Percentiles rank a stretch among this genome's conserved stretches.
Conservation (phyloP, 2,329 filamentous ascomycete species). For the Onygena corvina region DNA sequence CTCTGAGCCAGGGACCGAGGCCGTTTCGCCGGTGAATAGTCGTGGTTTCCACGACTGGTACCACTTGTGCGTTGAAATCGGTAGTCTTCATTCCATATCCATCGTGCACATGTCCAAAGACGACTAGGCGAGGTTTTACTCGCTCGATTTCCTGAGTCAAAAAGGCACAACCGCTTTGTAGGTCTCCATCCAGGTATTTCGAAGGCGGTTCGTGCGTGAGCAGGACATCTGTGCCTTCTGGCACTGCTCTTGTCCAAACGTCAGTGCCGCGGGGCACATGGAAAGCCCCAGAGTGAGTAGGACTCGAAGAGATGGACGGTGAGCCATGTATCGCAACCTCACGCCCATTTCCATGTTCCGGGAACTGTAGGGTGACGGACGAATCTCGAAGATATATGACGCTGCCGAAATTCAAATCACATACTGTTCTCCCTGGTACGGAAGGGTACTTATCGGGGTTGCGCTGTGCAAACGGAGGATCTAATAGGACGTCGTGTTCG, state of each 20-base stretch:
- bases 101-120: conserved; percentile 21
- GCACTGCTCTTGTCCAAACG: conserved; percentile 17
- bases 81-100: conserved; percentile 13
- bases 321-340: conserved; percentile 5
- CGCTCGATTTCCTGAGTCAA: conserved; percentile 17
- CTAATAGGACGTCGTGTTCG: conserved; percentile 34
- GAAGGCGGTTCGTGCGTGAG: conserved; percentile 19
- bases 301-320: conserved; percentile 1
- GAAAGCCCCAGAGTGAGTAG: conserved; percentile 15
- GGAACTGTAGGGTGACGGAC: conserved; percentile 13
- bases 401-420: conserved; percentile 16
- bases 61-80: background rate
- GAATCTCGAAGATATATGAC: conserved; percentile 17
- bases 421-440: conserved; percentile 4
- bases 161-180: conserved; percentile 16
- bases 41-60: background rate
- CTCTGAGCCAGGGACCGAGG: background rate
- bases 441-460: conserved; percentile 12
- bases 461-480: conserved; percentile 13
- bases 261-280: conserved; percentile 17
- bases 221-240: conserved; percentile 18
- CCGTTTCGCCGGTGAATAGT: background rate
- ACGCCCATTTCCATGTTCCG: background rate
- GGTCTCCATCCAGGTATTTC: conserved; percentile 17
- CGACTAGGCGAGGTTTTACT: conserved; percentile 18